Base-by-base conservation (phyloP, 371 early-diverging fungal genomes). In the Rhizopus arrhizus region DNA sequence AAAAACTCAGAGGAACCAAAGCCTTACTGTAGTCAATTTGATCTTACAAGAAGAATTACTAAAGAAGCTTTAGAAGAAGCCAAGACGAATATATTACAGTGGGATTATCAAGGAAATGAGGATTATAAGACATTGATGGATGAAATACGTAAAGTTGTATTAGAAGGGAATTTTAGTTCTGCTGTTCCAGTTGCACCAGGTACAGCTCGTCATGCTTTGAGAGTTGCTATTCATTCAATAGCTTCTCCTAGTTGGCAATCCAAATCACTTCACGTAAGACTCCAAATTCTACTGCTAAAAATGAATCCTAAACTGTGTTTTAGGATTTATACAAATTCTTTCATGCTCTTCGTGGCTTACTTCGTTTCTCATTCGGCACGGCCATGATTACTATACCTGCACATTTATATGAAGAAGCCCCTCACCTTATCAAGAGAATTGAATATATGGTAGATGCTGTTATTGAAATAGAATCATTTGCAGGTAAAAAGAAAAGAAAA, bases 381-480 rank as follows among this genome's bases (percentile, higher is more conserved):
- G 91, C 91, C 40, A 75, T 96, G 42, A 72, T 95, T 13, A 90
- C 95, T 4, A 74, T 97, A 7, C 95, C 96, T 3, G 91, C 90
- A 15, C 80, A 91, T 66, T 67, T 94, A 2, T 93, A 91, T 61
- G 83, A 83, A 28, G 78, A 60, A 63, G 75, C 38, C 56, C 77
- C 61, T 58, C 78, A 85, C 32, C 74, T 84, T 49, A 83, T 94
- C 28, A 80, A 88, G 45, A 81, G 89, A 35, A 71, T 94, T n/a
- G 89, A 92, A 65, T 91, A 92, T 62, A 79, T 89, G 35, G 88
- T 87, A 45, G 97, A 96, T 70, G 91, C 89, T 0, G 94, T 93
- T 0, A 75, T 96, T 38, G 92, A 91, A 68, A 84, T 95, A 15
- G 95, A 95, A 70, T 95, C 96, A 5, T 96, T 96, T 82, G 93